Percentiles rank a stretch among this genome's conserved stretches.
Conservation (phyloP, 2,329 filamentous ascomycete genomes). For the Nemania diffusa region DNA sequence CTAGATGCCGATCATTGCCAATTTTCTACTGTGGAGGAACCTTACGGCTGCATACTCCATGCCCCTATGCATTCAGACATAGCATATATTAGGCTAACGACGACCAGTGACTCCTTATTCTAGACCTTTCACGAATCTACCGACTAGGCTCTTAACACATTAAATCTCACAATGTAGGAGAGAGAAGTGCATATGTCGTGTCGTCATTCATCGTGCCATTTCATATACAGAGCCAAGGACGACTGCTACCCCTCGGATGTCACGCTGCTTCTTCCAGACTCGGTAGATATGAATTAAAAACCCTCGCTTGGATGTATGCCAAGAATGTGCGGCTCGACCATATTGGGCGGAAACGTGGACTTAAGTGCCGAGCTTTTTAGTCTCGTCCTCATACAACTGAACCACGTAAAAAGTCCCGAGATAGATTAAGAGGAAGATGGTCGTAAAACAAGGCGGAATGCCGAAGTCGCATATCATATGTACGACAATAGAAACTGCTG, state of each 20-base stretch:
- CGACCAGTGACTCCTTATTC: conserved; percentile 1
- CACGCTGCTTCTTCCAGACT: conserved; percentile 12
- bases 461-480: neutral
- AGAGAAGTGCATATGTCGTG: conserved; percentile 4
- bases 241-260: conserved; percentile 23
- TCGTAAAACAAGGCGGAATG: neutral
- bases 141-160: conserved; percentile 8
- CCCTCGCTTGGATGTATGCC: conserved; percentile 30
- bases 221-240: conserved; percentile 18
- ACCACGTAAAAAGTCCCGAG: neutral
- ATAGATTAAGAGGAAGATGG: neutral
- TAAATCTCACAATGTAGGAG: neutral
- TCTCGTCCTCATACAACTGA: conserved; percentile 11
- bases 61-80: conserved; percentile 17
- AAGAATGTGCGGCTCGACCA: conserved; percentile 31
- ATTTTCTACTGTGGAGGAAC: conserved; percentile 5
- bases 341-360: conserved; percentile 13
- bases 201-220: conserved; percentile 20
- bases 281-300: conserved; percentile 25
- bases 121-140: conserved; percentile 10
- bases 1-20: conserved; percentile 31
- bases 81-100: conserved; percentile 32
- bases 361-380: conserved; percentile 19
- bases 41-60: neutral
- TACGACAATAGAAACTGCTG: neutral